Evolutionary conservation across 495 filamentous ascomycete species (phyloP).

Genomic region (Penicillium goetzii): DNA sequence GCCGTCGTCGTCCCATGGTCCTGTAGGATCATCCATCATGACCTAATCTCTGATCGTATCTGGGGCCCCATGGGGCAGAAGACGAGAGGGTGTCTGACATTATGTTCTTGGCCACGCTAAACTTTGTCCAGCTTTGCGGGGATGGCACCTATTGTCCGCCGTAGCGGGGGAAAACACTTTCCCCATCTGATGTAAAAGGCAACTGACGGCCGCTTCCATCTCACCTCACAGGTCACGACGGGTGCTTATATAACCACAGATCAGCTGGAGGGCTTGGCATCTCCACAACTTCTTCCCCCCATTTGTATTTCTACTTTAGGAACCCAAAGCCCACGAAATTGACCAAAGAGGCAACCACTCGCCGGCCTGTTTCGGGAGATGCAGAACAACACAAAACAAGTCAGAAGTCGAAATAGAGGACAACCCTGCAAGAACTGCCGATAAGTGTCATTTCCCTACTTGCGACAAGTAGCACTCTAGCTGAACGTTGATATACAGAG

Average conservation of each 20-base stretch:
- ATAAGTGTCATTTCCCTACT: background rate
- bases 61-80: background rate
- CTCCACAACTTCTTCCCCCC: too few relatives aligned
- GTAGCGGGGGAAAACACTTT: background rate
- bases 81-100: background rate
- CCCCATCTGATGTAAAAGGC: background rate
- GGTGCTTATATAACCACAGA: background rate
- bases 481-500: background rate
- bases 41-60: background rate
- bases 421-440: background rate
- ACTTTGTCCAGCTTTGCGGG: background rate
- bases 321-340: background rate
- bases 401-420: background rate
- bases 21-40: background rate
- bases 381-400: background rate
- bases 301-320: background rate
- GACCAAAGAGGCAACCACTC: background rate
- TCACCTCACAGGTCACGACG: too few relatives aligned
- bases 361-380: background rate
- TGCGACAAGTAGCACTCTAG: background rate
- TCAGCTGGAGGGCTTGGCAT: too few relatives aligned
- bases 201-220: background rate
- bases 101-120: background rate
- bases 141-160: too few relatives aligned
- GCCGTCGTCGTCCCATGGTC: background rate